Evolutionary conservation across 169 alveolate species (phyloP), one percentile per base, ranked within the genome.

Genomic region (Pseudocohnilembus persalinus): DNA sequence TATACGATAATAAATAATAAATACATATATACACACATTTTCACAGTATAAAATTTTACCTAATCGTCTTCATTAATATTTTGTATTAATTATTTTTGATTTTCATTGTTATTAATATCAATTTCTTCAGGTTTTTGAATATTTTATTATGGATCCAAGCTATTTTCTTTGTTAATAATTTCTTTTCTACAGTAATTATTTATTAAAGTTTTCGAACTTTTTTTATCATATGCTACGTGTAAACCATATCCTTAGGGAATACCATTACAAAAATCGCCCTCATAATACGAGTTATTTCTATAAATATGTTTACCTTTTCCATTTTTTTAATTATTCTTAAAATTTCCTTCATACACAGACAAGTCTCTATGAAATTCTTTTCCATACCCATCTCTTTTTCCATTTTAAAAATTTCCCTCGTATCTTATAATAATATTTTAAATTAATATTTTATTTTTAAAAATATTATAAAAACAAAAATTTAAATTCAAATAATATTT

Each of bases 231-330:
- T 15, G 89, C 85, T 32, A 74, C 49, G 31, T 85, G 84, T 0
- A 85, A 31, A 32, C 89, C 89, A 74, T 78, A 85, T 31, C 89
- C 89, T 73, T 73, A 77, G 0, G 85, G 85, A 16, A 85, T 29
- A 31, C 89, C 89, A 49, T 90, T 91, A 6, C 81, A 76, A 76
- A 89, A 92, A 33, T 88, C 93, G 28, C 95, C 95, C 30, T 88
- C 91, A 68, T 92, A 92, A 49, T 89, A 88, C 4, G 92, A 86
- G 15, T 90, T 90, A 77, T 92, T 92, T 15, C 63, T 87, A 74
- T 79, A 92, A 6, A 28, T 35, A 30, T 88, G 85, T 63, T 88
- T 91, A 1, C 97, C 97, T 80, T 85, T 85, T 29, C 97, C 96
- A 77, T 94, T 85, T 75, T 92, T 92, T 74, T 83, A 76, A 49